Base-by-base conservation (phyloP, 2,329 filamentous ascomycete genomes). In the Tolypocladium ophioglossoides region DNA sequence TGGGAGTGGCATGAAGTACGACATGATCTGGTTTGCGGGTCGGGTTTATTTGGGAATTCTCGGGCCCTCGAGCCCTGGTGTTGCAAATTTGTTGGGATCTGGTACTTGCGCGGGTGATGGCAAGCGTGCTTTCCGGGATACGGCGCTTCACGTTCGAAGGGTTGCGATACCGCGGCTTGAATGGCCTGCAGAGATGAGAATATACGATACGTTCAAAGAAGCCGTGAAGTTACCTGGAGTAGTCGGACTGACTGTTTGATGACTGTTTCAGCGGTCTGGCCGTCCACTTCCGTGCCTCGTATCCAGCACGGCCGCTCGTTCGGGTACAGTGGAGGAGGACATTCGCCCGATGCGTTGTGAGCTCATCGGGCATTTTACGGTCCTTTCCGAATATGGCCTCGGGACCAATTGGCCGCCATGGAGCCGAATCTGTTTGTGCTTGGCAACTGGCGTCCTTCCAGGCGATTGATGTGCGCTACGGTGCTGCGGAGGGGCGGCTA, bases 201-300 rank as follows among this genome's bases (percentile, higher is more conserved):
- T 70, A 70, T 59, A 71, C 65, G 68, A 71, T 61, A 59, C 58
- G 66, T 68, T 66, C 56, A 60, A 62, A 61, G 53, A 32, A n/a
- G 18, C 16, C 18, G 3, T 8, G 12, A 22, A 9, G 5, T 3
- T 10, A 0, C 8, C 12, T 47, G 27, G 10, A 8, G 41, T 47
- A n/a, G n/a, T n/a, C n/a, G n/a, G n/a, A n/a, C n/a, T n/a, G 27
- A 47, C 18, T 47, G 24, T 4, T n/a, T 47, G 44, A n/a, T 24
- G 27, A 24, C 39, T 41, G 38, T 46, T 10, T 11, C 10, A n/a
- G 16, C 11, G n/a, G n/a, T n/a, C 12, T 24, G 11, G 40, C 12
- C 9, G 32, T 34, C 32, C 32, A 34, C 32, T 20, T 11, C 12
- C 32, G 49, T 34, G 38, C 10, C 22, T 32, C 14, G 22, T 12